Evolutionary conservation across 148 eudicot species (phyloP), one percentile per base, ranked within the genome.

Genomic region (Nepenthes gracilis): DNA sequence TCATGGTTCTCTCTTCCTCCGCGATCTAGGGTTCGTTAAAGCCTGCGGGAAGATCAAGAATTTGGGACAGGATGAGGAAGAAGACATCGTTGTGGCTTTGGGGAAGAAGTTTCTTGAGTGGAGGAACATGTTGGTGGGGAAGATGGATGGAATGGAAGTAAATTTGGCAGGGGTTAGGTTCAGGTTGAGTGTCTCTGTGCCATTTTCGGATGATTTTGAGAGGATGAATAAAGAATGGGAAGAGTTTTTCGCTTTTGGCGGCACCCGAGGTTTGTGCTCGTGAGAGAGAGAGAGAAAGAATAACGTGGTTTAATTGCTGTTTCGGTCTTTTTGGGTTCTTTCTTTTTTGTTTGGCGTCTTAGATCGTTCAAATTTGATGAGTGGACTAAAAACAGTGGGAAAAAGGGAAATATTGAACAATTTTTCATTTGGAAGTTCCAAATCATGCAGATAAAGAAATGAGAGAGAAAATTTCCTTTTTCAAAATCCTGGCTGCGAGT

Each of bases 81-180:
- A 45, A 13, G 80, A 43, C 23, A 68, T 48, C 10, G 66, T 60
- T 34, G 35, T 35, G 64, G 65, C n/a, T 9, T 12, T 69, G 59
- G 91, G 78, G 67, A 74, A 54, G 78, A 80, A 67, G 80, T 81
- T 77, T 54, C 4, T 32, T 59, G 85, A 80, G 35, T 85, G 92
- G 92, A 76, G 82, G 85, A 75, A 58, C 68, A 35, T 55, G 63
- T 55, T 83, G 54, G 85, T 81, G 47, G 82, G 69, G 67, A 81
- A 78, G 67, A 79, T 83, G 87, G 87, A 89, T 57, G 93, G 93
- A 34, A 83, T 89, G 64, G 93, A 89, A 67, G 64, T 83, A 56
- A 89, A 62, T 73, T 75, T 89, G 64, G 85, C 79, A 63, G 90
- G 93, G 9, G 81, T 76, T 72, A 80, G 61, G 83, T 89, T 86